Conservation (phyloP, 2,329 filamentous ascomycete species). For the Diaporthe vexans region DNA sequence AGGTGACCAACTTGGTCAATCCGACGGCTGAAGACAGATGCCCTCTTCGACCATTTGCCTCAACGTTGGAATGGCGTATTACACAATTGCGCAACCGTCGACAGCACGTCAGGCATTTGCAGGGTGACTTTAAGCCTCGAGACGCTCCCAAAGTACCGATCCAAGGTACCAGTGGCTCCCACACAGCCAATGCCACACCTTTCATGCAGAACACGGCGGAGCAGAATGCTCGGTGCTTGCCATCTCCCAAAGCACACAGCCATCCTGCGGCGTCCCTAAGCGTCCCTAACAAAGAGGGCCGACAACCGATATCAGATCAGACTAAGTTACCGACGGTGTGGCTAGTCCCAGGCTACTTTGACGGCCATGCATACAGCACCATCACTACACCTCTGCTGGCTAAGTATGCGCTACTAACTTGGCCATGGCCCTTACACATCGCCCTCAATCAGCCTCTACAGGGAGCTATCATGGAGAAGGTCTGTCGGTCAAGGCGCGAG, state of each 20-base stretch:
- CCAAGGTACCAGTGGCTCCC: background rate
- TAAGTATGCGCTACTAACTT: background rate
- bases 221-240: no score
- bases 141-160: background rate
- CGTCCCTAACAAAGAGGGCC: no score
- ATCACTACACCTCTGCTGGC: background rate
- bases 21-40: background rate
- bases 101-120: background rate
- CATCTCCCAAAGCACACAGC: no score
- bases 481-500: background rate
- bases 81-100: constrained; percentile 14
- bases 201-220: no score
- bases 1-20: background rate
- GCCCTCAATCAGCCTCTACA: background rate
- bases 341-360: constrained; percentile 9
- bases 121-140: background rate
- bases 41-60: background rate
- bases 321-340: constrained; percentile 10
- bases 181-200: no score
- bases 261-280: no score
- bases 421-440: background rate
- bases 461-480: background rate
- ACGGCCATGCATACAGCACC: background rate
- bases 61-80: constrained; percentile 14
- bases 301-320: constrained; percentile 33